Base-by-base conservation (phyloP, 129 eudicot genomes). In the Ambrosia trifida region DNA sequence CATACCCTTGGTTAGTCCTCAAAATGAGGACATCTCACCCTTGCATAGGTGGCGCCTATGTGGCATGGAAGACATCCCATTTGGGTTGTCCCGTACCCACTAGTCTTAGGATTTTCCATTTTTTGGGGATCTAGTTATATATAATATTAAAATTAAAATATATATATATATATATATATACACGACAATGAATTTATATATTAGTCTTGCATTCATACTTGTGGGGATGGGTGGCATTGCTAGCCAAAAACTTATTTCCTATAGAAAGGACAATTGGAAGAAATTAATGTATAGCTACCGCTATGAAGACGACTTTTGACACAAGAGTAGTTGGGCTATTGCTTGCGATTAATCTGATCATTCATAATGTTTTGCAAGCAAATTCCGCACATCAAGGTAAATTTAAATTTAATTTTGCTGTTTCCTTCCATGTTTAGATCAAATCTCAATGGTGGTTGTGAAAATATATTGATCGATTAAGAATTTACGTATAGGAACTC, bases 311-410 rank as follows among this genome's bases (percentile, higher is more conserved):
- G 12, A 41, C 40, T 72, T 61, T 36, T 46, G 19, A 32, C 45
- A 17, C 68, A 13, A 43, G 41, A 72, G 44, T 2, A 57, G 16
- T 28, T 14, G 35, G 18, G 5, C 59, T 17, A 43, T 47, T 61
- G 13, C 77, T 72, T 3, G 20, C 7, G 5, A 5, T 72, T 43
- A 24, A 24, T 40, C 35, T 72, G 0, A 60, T 61, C 24, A 60
- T 59, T 32, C 35, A 46, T 46, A 54, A 45, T 31, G n/a, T 60
- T 59, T 63, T 72, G 60, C 77, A 60, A 72, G 49, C 49, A 60
- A 24, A 72, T 60, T 72, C 69, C 3, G 60, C 77, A 56, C 20
- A 57, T 41, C 66, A 64, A 72, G 60, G 43, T 5, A 38, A 36
- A 60, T 72, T 45, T 30, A n/a, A n/a, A n/a, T 44, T 0, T 5